Evolutionary conservation across 2,329 filamentous ascomycete genomes (phyloP), one percentile per base, ranked within the genome.

Genomic region (Cladosporium sp.): DNA sequence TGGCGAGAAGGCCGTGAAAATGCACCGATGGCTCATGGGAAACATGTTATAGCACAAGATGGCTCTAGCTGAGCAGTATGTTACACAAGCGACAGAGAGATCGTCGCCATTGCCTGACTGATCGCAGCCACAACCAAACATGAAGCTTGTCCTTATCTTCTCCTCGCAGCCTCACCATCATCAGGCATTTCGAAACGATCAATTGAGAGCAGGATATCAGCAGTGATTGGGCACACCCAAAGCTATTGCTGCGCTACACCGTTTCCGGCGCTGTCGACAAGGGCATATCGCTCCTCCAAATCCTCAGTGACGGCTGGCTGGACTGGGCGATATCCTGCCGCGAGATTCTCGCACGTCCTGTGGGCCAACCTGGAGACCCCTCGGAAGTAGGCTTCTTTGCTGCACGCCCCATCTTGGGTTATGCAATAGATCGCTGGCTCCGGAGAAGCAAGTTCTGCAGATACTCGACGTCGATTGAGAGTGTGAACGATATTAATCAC

Each of bases 321-420:
- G 51, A 34, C 61, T 57, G 34, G 61, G 51, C 61, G 61, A 64
- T 64, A 64, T 44, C 61, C 21, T 55, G 26, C 61, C 61, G 61
- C 18, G 4, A 34, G 51, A 30, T 64, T 26, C 51, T 57, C 51
- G 61, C 49, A 28, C 30, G 28, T 8, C 8, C 5, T 28, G 36
- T 55, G 61, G 61, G 36, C 51, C 36, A 36, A 57, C 49, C 61
- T 64, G 61, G 61, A 64, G 61, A 26, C 47, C 61, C 61, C 61
- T 64, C 61, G 61, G 61, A 57, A 41, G 21, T 54, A 34, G 32
- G 55, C 55, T 52, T 47, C 36, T 44, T 55, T 47, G 36, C 61
- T 64, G 61, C 36, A 47, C 36, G 51, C 47, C 49, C 49, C 34
- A 59, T 59, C 38, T 18, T 57, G 32, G 32, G 26, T 10, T 41